phyloP scores from a whole-genome alignment of 305 asterid genomes.

The Petunia hybrid region DNA sequence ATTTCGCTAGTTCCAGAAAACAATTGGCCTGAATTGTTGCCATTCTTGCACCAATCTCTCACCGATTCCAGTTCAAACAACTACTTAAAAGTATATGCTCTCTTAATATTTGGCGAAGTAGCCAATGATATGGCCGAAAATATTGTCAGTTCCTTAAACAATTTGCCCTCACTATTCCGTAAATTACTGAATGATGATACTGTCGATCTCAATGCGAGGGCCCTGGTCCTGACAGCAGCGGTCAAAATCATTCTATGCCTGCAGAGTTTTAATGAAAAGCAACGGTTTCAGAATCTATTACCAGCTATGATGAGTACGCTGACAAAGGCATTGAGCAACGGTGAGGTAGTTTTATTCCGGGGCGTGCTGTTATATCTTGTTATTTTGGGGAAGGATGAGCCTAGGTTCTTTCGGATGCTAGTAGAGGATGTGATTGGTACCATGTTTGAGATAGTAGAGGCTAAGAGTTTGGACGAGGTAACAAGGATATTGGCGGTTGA shows the following conservation, averaged over 20 bases:
- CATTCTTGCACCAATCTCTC: slow-evolving; percentile 31
- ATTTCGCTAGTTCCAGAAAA: slow-evolving; percentile 25
- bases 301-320: slow-evolving; percentile 39
- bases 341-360: slow-evolving; percentile 31
- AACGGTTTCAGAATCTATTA: slow-evolving; percentile 36
- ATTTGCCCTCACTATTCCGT: slow-evolving; percentile 31
- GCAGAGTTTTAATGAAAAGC: slow-evolving; percentile 29
- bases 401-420: slow-evolving; percentile 38
- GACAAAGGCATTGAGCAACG: slow-evolving; percentile 33
- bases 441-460: slow-evolving; percentile 38
- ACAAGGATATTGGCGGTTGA: slow-evolving; percentile 37
- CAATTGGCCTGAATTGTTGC: slow-evolving; percentile 34
- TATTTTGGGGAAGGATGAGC: slow-evolving; percentile 35
- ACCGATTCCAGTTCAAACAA: slow-evolving; percentile 1
- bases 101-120: slow-evolving; percentile 26
- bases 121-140: slow-evolving; percentile 31
- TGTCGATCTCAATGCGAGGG: slow-evolving; percentile 21
- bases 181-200: slow-evolving; percentile 27
- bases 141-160: neutral
- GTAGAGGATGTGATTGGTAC: slow-evolving; percentile 37
- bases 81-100: slow-evolving; percentile 21
- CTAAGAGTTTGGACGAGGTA: slow-evolving; percentile 34
- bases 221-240: slow-evolving; percentile 28
- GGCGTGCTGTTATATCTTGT: slow-evolving; percentile 32
- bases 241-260: slow-evolving; percentile 31